Base-by-base conservation (phyloP, 345 rosid genomes). In the Conringia planisiliqua region DNA sequence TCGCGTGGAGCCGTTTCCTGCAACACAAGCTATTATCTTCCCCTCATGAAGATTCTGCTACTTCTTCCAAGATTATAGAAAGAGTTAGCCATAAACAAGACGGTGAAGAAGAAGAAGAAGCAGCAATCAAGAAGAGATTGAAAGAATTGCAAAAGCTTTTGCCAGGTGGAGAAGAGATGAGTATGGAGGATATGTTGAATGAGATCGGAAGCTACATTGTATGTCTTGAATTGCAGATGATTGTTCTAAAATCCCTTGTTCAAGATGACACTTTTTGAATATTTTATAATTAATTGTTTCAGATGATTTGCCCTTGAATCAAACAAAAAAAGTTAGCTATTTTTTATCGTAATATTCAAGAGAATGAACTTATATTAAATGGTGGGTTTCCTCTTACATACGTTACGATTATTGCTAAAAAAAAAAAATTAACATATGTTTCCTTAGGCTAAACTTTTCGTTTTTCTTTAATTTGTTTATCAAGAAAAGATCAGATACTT, bases 1-100 rank as follows among this genome's bases (percentile, higher is more conserved):
- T 74, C n/a, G 73, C 80, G 3, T 80, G 86, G 86, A 83, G 82
- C 18, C 84, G 51, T 62, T 78, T 80, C 78, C 71, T 83, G 57
- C 65, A 52, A 52, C 20, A 60, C 9, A 77, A 67, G 20, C 68
- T 69, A 69, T 69, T 50, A 74, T 48, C 62, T 12, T 60, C 74
- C 50, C 62, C 71, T 66, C 50, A 74, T 56, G 27, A 62, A 60
- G 77, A 56, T 52, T 33, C 46, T 39, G 58, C 40, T 60, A 26
- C 43, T 46, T 29, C 70, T 43, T 62, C 74, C 63, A 56, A 51
- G 38, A 18, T 50, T 47, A 2, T 16, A 13, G 77, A 48, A 63
- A 68, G n/a, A 47, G 20, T 20, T n/a, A 66, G 26, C 40, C 10
- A 20, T 12, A 73, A 76, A 70, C 59, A 48, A 27, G 79, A 24